phyloP scores from a whole-genome alignment of 441 rosid species.

The Euphorbia celastroides region DNA sequence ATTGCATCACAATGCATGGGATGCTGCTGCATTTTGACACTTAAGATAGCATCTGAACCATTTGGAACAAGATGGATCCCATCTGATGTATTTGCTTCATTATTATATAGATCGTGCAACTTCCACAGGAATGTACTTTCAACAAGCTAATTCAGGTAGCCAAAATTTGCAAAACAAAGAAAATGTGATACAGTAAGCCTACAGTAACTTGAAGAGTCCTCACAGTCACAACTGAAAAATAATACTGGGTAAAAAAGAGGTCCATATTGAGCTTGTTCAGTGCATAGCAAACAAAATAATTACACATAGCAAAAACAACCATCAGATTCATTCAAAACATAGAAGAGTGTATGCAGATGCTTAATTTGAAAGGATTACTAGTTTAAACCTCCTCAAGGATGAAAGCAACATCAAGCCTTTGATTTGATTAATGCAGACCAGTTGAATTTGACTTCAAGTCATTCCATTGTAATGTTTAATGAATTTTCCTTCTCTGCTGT shows the following conservation, averaged over 20 bases:
- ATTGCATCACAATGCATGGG: conserved; percentile 84
- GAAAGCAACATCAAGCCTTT: neutral
- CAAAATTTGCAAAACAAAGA: conserved; percentile 14
- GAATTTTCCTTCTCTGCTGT: neutral
- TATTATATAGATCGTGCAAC: conserved; percentile 56
- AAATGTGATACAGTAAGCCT: conserved; percentile 13
- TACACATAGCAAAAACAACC: neutral
- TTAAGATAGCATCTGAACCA: conserved; percentile 45
- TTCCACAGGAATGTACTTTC: conserved; percentile 68
- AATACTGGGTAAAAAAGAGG: neutral
- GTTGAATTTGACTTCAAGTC: neutral
- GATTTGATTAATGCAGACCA: neutral
- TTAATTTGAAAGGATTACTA: neutral
- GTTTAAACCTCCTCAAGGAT: neutral
- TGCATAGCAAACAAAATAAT: neutral
- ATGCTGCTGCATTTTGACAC: conserved; percentile 57
- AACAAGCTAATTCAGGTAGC: conserved; percentile 49
- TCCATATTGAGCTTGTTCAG: neutral
- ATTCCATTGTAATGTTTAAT: neutral
- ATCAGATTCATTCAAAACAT: neutral
- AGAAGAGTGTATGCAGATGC: neutral
- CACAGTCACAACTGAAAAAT: neutral
- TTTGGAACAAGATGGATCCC: conserved; percentile 62
- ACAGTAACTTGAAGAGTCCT: neutral
- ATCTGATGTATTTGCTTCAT: conserved; percentile 48